phyloP scores from a whole-genome alignment of 176 grass and related monocot species.

The Leersia perrieri region DNA sequence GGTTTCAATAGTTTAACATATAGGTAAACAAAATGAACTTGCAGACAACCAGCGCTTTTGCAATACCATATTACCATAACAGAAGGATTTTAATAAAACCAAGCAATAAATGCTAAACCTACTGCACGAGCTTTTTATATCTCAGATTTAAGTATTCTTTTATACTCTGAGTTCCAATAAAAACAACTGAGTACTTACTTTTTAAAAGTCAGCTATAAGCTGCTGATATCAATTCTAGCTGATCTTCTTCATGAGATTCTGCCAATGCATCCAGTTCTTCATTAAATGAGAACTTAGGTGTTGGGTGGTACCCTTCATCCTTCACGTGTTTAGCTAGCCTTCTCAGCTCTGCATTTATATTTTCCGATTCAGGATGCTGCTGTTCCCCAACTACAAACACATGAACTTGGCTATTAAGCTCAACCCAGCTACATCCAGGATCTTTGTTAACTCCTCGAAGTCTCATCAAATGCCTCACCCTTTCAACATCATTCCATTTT shows the following conservation, averaged over 20 bases:
- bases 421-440: slow-evolving; percentile 76
- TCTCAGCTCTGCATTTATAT: slow-evolving; percentile 50
- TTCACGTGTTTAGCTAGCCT: slow-evolving; percentile 69
- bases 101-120: not conserved
- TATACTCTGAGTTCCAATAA: not conserved
- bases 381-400: slow-evolving; percentile 74
- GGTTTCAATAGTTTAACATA: not conserved
- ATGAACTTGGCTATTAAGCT: slow-evolving; percentile 61
- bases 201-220: slow-evolving; percentile 21
- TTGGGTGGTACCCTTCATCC: slow-evolving; percentile 55
- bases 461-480: slow-evolving; percentile 71
- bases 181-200: slow-evolving; percentile 16
- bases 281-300: slow-evolving; percentile 15
- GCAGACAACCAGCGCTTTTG: not conserved
- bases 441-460: slow-evolving; percentile 61
- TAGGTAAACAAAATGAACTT: not conserved
- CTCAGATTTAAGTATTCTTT: not conserved
- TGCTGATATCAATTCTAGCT: slow-evolving; percentile 29
- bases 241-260: slow-evolving; percentile 31
- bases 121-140: not conserved
- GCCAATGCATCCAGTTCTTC: not conserved
- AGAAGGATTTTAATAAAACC: not conserved
- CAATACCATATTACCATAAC: too few species aligned
- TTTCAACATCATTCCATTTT: slow-evolving; percentile 66
- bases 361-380: slow-evolving; percentile 53